Base-by-base conservation (phyloP, 2,329 filamentous ascomycete genomes). In the Aspergillus thermomutatus region DNA sequence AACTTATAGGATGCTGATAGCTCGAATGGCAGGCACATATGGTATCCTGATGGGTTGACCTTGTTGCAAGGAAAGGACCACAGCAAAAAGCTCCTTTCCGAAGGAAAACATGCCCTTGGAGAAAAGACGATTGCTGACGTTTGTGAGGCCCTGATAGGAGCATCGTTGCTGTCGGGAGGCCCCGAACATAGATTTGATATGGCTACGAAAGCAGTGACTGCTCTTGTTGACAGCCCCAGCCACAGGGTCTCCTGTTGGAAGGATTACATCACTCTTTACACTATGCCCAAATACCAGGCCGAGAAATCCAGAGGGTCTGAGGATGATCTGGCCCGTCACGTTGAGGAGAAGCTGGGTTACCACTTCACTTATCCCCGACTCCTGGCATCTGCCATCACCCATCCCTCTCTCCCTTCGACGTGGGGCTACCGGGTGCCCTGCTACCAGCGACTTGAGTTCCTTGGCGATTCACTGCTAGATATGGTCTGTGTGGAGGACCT, bases 41-140 rank as follows among this genome's bases (percentile, higher is more conserved):
- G 94, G 94, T 97, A 97, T 69, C 94, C 94, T 0, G 84, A 90
- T 57, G 87, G 88, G 0, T 77, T 96, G 34, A 85, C 83, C 27
- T 79, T 97, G 21, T 81, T 87, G 5, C 83, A 83, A 57, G 93
- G 93, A 28, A 95, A 93, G 66, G 77, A 80, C 4, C 76, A 79
- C 47, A 83, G 80, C 58, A 79, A 76, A 53, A 80, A 77, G 56
- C 79, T 73, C 21, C 64, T 61, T 5, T 62, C 66, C 2, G 69
- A 74, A 46, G 61, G 64, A 27, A 81, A 76, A 9, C 92, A 97
- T 68, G 78, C 77, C 0, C 82, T 99, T 1, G 87, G 87, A 0
- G 90, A 96, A 74, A 99, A 99, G 77, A 89, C 89, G 0, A 88
- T 96, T 66, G 93, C 94, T 3, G 94, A 97, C 72, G 92, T 97